Percentiles rank a stretch among this genome's conserved stretches.
Conservation (phyloP, 1,139 yeast species). For the Saccharomyces hybrid region DNA sequence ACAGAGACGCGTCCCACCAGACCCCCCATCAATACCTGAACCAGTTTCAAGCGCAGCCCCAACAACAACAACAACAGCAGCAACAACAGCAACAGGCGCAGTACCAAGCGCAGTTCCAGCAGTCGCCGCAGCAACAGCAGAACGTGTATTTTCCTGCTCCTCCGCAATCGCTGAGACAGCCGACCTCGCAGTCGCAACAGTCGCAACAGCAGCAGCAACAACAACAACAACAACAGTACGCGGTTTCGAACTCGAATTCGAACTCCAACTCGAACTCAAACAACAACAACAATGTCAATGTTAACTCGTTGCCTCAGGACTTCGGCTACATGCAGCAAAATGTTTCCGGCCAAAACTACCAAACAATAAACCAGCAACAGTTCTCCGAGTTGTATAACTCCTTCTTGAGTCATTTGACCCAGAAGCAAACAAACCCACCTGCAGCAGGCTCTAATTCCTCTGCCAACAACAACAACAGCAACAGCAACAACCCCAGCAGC, state of each 20-base stretch:
- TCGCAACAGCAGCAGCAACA: conserved; percentile 8
- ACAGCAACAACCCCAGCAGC: neutral
- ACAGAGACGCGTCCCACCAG: conserved; percentile 7
- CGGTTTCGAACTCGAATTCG: no score
- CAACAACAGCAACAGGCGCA: neutral
- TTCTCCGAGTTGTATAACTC: conserved; percentile 28
- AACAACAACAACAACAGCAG: no score
- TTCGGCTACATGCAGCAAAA: conserved; percentile 14
- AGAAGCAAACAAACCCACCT: conserved; percentile 19
- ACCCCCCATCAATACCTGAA: conserved; percentile 8
- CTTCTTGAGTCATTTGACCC: conserved; percentile 23
- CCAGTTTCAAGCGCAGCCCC: conserved; percentile 2
- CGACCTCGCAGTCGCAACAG: conserved; percentile 6
- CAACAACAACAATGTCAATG: conserved; percentile 7
- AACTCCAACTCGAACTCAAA: conserved; percentile 5
- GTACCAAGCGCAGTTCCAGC: conserved; percentile 7
- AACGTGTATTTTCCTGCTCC: conserved; percentile 8
- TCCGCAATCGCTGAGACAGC: conserved; percentile 10
- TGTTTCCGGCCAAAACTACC: conserved; percentile 8
- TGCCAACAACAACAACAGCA: neutral
- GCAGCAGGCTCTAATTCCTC: conserved; percentile 5
- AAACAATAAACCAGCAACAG: conserved; percentile 21
- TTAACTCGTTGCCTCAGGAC: conserved; percentile 13
- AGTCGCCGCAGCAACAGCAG: conserved; percentile 7
- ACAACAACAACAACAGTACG: conserved; percentile 6